Evolutionary conservation across 805 yeast genomes (phyloP).

Genomic region (Myxozyma geophila): DNA sequence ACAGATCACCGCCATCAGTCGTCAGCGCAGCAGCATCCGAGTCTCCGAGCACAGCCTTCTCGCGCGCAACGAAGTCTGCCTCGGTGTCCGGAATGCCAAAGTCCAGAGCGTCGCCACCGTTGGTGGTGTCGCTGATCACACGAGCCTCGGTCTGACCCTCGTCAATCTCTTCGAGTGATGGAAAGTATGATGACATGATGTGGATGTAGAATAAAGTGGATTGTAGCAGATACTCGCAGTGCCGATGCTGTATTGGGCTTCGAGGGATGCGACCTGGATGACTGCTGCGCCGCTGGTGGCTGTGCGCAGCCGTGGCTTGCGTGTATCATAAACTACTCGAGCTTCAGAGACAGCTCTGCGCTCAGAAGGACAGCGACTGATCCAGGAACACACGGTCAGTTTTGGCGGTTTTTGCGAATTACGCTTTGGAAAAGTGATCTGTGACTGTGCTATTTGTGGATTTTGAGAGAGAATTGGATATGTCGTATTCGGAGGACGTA

Average conservation of each 20-base stretch:
- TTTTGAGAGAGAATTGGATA: conserved; percentile 11
- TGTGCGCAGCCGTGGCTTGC: background rate
- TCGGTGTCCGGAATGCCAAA: conserved; percentile 40
- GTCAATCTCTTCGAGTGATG: conserved; percentile 47
- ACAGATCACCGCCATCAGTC: conserved; percentile 33
- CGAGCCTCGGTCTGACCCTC: conserved; percentile 40
- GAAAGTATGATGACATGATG: conserved; percentile 46
- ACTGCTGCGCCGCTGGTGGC: conserved; percentile 9
- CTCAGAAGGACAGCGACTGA: too few species aligned
- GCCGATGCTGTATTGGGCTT: background rate
- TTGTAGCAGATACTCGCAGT: background rate
- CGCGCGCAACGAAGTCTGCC: conserved; percentile 49
- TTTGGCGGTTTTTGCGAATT: background rate
- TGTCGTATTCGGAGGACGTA: conserved; percentile 59
- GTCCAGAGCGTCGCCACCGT: conserved; percentile 50
- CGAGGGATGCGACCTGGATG: background rate
- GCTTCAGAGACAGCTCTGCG: too few species aligned
- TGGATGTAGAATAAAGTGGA: background rate
- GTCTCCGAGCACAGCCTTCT: conserved; percentile 50
- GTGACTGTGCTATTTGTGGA: background rate
- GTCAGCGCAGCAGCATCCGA: conserved; percentile 47
- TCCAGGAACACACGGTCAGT: too few species aligned
- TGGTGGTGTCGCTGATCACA: conserved; percentile 46
- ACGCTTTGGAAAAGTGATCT: background rate
- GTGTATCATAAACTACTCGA: too few species aligned